Evolutionary conservation across 2,329 filamentous ascomycete genomes (phyloP).

Genomic region (Cylindrodendrum hubeiense): DNA sequence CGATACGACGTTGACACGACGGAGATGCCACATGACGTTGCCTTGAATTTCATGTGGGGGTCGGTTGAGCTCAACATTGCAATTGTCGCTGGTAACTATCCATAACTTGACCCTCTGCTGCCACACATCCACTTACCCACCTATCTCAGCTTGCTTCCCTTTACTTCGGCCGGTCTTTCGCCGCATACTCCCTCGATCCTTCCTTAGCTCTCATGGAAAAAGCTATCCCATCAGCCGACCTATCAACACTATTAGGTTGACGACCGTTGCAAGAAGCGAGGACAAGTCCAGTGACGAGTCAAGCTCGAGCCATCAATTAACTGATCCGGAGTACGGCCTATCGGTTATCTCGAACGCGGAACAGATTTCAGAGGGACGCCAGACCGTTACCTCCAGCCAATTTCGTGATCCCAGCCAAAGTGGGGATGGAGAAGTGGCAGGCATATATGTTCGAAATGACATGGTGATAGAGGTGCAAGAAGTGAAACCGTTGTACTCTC

Average conservation of each 20-base stretch:
- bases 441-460: slow-evolving; percentile 30
- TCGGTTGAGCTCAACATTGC: slow-evolving; percentile 39
- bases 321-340: slow-evolving; percentile 24
- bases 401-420: background rate
- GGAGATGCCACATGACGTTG: slow-evolving; percentile 30
- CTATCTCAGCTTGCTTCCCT: slow-evolving; percentile 34
- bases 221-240: slow-evolving; percentile 33
- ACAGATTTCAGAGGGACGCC: slow-evolving; percentile 5
- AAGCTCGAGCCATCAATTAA: slow-evolving; percentile 34
- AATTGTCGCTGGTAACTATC: slow-evolving; percentile 31
- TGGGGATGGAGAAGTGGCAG: background rate
- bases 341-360: background rate
- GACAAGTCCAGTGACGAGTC: slow-evolving; percentile 25
- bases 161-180: slow-evolving; percentile 36
- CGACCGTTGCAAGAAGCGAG: slow-evolving; percentile 17
- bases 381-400: slow-evolving; percentile 29
- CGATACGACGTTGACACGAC: slow-evolving; percentile 26
- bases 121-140: background rate
- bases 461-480: slow-evolving; percentile 28
- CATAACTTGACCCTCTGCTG: background rate
- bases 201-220: slow-evolving; percentile 32
- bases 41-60: slow-evolving; percentile 33
- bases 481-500: background rate
- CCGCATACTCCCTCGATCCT: slow-evolving; percentile 27
- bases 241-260: slow-evolving; percentile 28